phyloP scores from a whole-genome alignment of 208 protist genomes.

The Acanthamoeba royreba region DNA sequence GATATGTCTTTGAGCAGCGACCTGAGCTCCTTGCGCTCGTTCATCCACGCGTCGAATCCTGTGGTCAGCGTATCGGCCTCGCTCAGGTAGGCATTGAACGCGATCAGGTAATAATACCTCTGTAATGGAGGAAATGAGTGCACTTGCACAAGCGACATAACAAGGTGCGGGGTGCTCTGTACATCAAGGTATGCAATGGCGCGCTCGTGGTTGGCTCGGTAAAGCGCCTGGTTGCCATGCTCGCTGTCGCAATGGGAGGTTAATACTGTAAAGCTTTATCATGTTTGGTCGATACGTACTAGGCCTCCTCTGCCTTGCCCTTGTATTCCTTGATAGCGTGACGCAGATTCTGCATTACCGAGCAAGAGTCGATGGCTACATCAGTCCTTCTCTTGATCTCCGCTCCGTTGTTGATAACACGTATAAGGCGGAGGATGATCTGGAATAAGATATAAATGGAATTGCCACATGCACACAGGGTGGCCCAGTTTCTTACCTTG shows the following conservation, averaged over 20 bases:
- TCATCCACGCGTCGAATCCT: neutral
- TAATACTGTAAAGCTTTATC: neutral
- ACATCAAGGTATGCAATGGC: constrained; percentile 27
- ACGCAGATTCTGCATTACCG: constrained; percentile 38
- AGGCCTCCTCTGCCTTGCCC: neutral
- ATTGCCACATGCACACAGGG: neutral
- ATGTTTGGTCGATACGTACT: neutral
- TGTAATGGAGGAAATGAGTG: neutral
- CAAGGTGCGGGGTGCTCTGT: neutral
- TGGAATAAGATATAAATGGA: neutral
- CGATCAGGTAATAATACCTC: constrained; percentile 30
- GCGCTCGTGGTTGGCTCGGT: neutral
- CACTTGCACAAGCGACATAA: neutral
- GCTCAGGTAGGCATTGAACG: constrained; percentile 22
- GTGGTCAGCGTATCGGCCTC: neutral
- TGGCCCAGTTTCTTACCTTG: neutral
- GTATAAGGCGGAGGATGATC: constrained; percentile 24
- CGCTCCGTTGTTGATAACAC: constrained; percentile 29
- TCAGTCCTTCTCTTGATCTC: neutral
- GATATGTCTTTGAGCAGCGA: constrained; percentile 22
- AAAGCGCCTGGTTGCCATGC: neutral
- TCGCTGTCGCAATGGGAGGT: neutral
- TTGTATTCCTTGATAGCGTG: constrained; percentile 46
- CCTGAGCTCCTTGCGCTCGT: neutral
- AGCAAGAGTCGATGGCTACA: neutral